Base-by-base conservation (phyloP, 2,329 filamentous ascomycete genomes). In the Penicillium sp. region DNA sequence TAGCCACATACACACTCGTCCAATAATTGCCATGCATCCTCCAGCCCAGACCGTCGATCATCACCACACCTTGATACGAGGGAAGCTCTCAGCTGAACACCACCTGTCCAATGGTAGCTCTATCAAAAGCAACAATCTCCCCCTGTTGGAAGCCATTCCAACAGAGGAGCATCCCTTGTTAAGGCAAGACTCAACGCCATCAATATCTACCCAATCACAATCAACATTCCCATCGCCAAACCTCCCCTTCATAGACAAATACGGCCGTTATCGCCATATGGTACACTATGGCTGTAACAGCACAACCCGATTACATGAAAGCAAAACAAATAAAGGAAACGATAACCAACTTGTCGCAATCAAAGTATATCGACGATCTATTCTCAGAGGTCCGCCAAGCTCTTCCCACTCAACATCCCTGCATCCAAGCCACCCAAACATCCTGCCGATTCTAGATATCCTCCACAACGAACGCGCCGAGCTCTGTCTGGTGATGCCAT, bases 401-500 rank as follows among this genome's bases (percentile, higher is more conserved):
- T 54, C 33, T 31, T 55, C 50, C 31, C 59, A 57, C 6, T 11
- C 16, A 31, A 29, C 53, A 25, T 43, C 49, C 34, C 60, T 60
- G 34, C 69, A 62, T 50, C 68, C 50, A 33, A 57, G 46, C 11
- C 70, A 73, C 47, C 69, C 69, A 2, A 71, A 72, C 25, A 65
- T 72, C 44, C 63, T 72, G 41, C 55, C 58, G 1, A 66, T 67
- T 5, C 52, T 62, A 23, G 69, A 73, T 31, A 50, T 67, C 34
- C 57, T 72, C 19, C 60, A 61, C 40, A 72, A 71, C 27, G 65
- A 70, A 19, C 59, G 60, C 15, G 50, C 57, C 2, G 68, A 72
- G 23, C 62, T 70, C 4, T 72, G 69, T 34, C 61, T 70, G 0
- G 69, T 71, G 3, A 69, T 63, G 48, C 65, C 67, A 10, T 69